phyloP scores from a whole-genome alignment of 2,329 filamentous ascomycete genomes.

The Stachybotrys elegans region DNA sequence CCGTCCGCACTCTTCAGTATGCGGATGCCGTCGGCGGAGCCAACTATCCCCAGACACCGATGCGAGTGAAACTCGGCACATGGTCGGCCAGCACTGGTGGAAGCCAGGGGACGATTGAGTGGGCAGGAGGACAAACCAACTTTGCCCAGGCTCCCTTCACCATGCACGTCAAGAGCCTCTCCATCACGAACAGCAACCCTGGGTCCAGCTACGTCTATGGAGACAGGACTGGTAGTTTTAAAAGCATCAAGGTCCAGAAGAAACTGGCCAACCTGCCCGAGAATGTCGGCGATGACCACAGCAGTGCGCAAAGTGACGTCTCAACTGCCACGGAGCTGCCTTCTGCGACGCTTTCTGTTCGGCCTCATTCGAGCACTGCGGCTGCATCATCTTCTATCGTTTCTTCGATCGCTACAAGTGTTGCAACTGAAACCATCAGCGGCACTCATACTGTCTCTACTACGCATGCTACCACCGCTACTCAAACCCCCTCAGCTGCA shows the following conservation, averaged over 20 bases:
- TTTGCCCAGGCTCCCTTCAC: conserved; percentile 62
- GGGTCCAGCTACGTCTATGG: conserved; percentile 62
- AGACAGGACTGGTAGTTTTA: conserved; percentile 55
- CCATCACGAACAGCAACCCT: conserved; percentile 52
- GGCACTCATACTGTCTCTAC: too few relatives aligned
- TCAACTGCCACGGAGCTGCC: too few relatives aligned
- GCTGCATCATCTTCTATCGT: too few relatives aligned
- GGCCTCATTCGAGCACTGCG: too few relatives aligned
- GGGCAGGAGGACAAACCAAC: conserved; percentile 66
- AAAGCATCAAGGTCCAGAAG: conserved; percentile 62
- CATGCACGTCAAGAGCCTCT: conserved; percentile 64
- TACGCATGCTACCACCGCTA: too few relatives aligned
- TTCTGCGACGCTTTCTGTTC: too few relatives aligned
- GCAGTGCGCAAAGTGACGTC: too few relatives aligned
- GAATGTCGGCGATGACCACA: too few relatives aligned
- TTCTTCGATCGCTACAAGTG: too few relatives aligned
- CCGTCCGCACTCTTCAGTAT: conserved; percentile 56
- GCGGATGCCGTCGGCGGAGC: conserved; percentile 52
- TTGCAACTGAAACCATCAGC: too few relatives aligned
- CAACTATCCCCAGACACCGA: conserved; percentile 64
- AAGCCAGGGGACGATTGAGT: conserved; percentile 53
- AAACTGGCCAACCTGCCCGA: too few relatives aligned
- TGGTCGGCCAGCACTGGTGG: conserved; percentile 57
- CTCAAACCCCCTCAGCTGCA: too few relatives aligned
- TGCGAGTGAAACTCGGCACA: conserved; percentile 59